A percentile compares a stretch with the other conserved stretches of the same genome.
phyloP scores from a whole-genome alignment of 2,329 filamentous ascomycete genomes.

The Cladosporium austrohemisphaericum region DNA sequence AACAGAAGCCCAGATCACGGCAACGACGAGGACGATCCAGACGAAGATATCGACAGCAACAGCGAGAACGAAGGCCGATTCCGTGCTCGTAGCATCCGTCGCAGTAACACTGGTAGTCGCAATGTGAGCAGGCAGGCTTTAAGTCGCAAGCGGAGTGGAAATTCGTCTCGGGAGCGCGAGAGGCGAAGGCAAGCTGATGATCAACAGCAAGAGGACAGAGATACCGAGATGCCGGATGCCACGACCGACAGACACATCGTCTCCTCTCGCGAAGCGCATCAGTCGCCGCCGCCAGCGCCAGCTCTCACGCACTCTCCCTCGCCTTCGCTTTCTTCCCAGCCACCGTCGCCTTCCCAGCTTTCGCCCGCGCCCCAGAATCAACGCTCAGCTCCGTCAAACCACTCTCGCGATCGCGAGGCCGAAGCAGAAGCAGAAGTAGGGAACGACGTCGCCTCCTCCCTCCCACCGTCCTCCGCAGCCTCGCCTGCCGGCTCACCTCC shows the following conservation, averaged over 20 bases:
- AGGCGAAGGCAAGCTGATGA: not conserved
- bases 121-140: constrained; percentile 14
- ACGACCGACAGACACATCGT: constrained; percentile 8
- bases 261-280: constrained; percentile 3
- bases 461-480: constrained; percentile 6
- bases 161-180: not conserved
- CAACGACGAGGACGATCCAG: constrained; percentile 36
- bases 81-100: constrained; percentile 7
- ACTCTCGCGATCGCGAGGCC: constrained; percentile 8
- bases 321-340: not conserved
- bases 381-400: not conserved
- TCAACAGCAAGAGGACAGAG: not conserved
- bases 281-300: constrained; percentile 4
- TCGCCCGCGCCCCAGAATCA: constrained; percentile 3
- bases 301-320: constrained; percentile 6
- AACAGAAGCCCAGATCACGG: constrained; percentile 36
- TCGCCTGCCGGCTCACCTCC: constrained; percentile 4
- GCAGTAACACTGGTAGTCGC: constrained; percentile 7
- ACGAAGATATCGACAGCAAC: constrained; percentile 17
- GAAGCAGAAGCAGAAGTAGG: constrained; percentile 1
- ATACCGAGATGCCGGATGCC: constrained; percentile 8
- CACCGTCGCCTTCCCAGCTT: not conserved
- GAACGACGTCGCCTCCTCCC: constrained; percentile 10
- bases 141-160: constrained; percentile 13
- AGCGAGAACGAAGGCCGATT: constrained; percentile 12